Evolutionary conservation across 2,329 filamentous ascomycete genomes (phyloP).

Genomic region (Xylaria sp.): DNA sequence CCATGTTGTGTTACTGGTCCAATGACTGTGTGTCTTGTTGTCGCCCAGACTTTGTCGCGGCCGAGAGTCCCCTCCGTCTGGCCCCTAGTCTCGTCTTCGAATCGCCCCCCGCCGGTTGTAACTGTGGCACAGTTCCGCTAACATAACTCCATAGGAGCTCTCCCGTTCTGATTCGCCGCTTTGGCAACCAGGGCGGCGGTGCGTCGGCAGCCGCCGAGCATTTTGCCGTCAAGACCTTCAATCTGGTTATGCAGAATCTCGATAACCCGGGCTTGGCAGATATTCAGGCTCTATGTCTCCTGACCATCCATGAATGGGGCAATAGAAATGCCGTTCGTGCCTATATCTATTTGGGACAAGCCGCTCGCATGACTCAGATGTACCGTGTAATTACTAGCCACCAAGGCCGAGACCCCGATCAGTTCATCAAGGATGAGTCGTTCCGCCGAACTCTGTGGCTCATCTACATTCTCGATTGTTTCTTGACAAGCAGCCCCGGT

Average conservation of each 20-base stretch:
- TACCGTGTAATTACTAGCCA: slow-evolving; percentile 68
- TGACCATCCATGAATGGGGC: slow-evolving; percentile 72
- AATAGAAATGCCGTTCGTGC: slow-evolving; percentile 69
- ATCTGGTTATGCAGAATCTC: slow-evolving; percentile 66
- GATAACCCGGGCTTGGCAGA: slow-evolving; percentile 69
- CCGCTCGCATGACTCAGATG: slow-evolving; percentile 73
- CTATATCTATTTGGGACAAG: slow-evolving; percentile 71
- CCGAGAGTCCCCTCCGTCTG: slow-evolving; percentile 22
- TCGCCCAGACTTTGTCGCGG: slow-evolving; percentile 29
- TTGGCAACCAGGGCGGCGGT: slow-evolving; percentile 59
- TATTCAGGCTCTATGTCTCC: slow-evolving; percentile 68
- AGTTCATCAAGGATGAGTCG: slow-evolving; percentile 69
- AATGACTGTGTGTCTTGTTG: slow-evolving; percentile 23
- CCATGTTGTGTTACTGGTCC: slow-evolving; percentile 35
- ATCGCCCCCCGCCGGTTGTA: not conserved
- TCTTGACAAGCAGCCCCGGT: slow-evolving; percentile 69
- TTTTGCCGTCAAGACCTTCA: slow-evolving; percentile 67
- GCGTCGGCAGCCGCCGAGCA: slow-evolving; percentile 66
- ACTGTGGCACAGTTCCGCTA: slow-evolving; percentile 24
- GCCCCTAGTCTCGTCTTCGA: slow-evolving; percentile 15
- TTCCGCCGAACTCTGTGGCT: slow-evolving; percentile 71
- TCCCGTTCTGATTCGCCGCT: slow-evolving; percentile 65
- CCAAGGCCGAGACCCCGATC: slow-evolving; percentile 63
- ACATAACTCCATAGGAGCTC: slow-evolving; percentile 59
- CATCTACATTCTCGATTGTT: slow-evolving; percentile 71